phyloP scores from a whole-genome alignment of 768 basidiomycete genomes.

The Tylopilus intermedius region DNA sequence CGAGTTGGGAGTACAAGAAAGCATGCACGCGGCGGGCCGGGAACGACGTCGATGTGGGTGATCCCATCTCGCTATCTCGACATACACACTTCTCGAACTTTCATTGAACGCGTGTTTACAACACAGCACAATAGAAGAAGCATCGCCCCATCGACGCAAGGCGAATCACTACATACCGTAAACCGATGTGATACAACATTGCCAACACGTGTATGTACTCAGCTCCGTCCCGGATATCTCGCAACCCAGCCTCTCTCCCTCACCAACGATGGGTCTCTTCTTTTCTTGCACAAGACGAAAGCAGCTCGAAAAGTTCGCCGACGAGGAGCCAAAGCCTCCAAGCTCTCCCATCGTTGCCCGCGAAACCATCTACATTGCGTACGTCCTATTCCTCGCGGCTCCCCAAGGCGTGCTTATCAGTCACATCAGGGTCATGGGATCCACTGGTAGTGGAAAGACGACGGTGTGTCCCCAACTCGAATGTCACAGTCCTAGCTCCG shows the following conservation, averaged over 20 bases:
- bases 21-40: background rate
- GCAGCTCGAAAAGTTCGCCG: slow-evolving; percentile 23
- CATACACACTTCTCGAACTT: background rate
- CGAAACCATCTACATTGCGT: slow-evolving; percentile 29
- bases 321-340: slow-evolving; percentile 24
- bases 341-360: slow-evolving; percentile 7
- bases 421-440: slow-evolving; percentile 30
- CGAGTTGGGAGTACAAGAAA: background rate
- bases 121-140: slow-evolving; percentile 18
- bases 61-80: background rate
- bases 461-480: slow-evolving; percentile 21
- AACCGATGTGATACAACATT: slow-evolving; percentile 13
- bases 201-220: slow-evolving; percentile 27
- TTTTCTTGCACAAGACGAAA: slow-evolving; percentile 24
- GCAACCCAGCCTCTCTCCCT: slow-evolving; percentile 11
- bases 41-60: background rate
- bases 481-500: background rate
- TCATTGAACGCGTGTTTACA: slow-evolving; percentile 18
- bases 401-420: slow-evolving; percentile 21
- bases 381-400: slow-evolving; percentile 9
- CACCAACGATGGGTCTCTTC: slow-evolving; percentile 27
- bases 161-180: too few species aligned
- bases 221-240: slow-evolving; percentile 27
- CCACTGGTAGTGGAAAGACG: slow-evolving; percentile 33
- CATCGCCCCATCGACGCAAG: slow-evolving; percentile 10